Percentiles rank a stretch among this genome's conserved stretches.
These are phyloP conservation scores for Paralagenidium karlingii DNA, from an alignment of 352 stramenopile species.

Conservation along the genomic window DNA sequence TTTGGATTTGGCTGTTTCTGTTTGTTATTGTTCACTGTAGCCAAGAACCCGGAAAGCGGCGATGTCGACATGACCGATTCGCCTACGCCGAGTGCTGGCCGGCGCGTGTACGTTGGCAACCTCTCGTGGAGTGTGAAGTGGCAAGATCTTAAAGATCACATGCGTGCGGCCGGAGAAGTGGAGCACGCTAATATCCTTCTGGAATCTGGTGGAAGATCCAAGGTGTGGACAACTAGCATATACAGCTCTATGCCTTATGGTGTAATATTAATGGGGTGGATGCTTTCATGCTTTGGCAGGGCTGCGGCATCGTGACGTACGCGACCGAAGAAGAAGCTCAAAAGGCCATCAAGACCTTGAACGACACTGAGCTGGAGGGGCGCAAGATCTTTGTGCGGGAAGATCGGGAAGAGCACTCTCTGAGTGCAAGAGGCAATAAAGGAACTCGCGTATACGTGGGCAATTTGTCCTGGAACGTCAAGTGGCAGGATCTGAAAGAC, in stretches of 20 bases:
- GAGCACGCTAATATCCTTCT: conserved; percentile 41
- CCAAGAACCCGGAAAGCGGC: background rate
- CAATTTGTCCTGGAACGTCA: conserved; percentile 88
- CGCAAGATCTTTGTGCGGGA: conserved; percentile 92
- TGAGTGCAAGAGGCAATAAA: conserved; percentile 11
- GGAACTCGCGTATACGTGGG: conserved; percentile 76
- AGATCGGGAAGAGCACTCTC: conserved; percentile 67
- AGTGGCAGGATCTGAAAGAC: conserved; percentile 94
- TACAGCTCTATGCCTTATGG: conserved; percentile 2
- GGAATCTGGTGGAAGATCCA: conserved; percentile 56
- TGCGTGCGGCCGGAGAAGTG: conserved; percentile 55
- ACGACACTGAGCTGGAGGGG: conserved; percentile 87
- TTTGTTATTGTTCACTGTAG: no score
- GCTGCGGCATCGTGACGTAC: conserved; percentile 92
- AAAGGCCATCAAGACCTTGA: conserved; percentile 76
- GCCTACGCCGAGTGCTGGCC: conserved; percentile 8
- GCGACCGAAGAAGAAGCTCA: conserved; percentile 60
- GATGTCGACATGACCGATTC: no score
- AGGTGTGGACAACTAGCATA: conserved; percentile 20
- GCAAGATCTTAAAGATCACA: conserved; percentile 76
- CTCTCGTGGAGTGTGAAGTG: conserved; percentile 76
- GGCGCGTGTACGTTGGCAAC: conserved; percentile 79
- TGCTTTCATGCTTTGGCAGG: conserved; percentile 19
- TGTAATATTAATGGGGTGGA: background rate
- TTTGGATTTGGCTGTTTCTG: no score